Evolutionary conservation across 1,139 yeast genomes (phyloP).

Genomic region (Lodderomyces theae): DNA sequence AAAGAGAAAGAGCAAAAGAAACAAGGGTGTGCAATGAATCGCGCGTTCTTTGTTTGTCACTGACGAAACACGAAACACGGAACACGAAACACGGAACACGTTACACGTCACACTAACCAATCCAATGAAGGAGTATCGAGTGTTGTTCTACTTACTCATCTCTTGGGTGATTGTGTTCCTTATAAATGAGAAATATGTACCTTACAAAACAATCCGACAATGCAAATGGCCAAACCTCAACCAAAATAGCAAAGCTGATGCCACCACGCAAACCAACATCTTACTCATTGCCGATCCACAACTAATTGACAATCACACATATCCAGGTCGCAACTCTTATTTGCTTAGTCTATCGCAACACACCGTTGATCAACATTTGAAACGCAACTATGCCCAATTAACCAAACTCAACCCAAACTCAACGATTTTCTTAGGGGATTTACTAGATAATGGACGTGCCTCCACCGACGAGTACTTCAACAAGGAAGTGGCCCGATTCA

Average conservation of each 20-base stretch:
- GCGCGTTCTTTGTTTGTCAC: too few relatives aligned
- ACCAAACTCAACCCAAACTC: constrained; percentile 40
- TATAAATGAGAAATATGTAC: constrained; percentile 34
- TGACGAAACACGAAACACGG: too few relatives aligned
- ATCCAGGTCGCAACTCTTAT: constrained; percentile 43
- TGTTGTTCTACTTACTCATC: neutral
- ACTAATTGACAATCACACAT: constrained; percentile 45
- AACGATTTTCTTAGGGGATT: constrained; percentile 52
- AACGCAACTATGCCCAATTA: constrained; percentile 44
- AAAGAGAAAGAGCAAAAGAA: too few relatives aligned
- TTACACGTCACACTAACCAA: neutral
- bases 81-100: too few relatives aligned
- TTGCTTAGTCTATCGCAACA: constrained; percentile 42
- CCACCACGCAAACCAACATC: constrained; percentile 24
- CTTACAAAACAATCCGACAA: constrained; percentile 24
- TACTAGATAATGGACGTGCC: constrained; percentile 52
- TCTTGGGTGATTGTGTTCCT: constrained; percentile 34
- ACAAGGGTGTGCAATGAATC: too few relatives aligned
- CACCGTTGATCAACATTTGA: constrained; percentile 49
- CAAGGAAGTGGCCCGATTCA: constrained; percentile 38
- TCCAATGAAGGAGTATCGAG: constrained; percentile 1
- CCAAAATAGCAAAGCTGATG: too few relatives aligned
- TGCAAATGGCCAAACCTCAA: constrained; percentile 33
- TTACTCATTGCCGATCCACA: constrained; percentile 48
- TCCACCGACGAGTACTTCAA: constrained; percentile 38